Evolutionary conservation across 225 moss, liverwort and hornwort species (phyloP).

Genomic region (Polytrichum formosum): DNA sequence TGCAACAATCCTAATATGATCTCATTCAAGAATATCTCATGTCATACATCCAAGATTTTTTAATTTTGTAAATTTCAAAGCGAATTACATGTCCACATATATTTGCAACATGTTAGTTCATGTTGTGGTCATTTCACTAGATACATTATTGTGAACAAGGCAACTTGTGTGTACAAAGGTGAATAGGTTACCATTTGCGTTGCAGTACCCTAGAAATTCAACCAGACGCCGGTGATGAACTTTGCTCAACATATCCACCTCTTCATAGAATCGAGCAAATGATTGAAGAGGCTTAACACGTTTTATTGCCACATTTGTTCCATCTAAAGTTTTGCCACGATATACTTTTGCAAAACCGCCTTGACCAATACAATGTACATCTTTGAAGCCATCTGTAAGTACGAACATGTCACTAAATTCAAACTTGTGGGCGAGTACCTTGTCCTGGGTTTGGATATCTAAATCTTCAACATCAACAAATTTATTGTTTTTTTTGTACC

Average conservation of each 20-base stretch:
- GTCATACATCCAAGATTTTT: too few species aligned
- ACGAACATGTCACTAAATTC: neutral
- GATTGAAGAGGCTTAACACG: neutral
- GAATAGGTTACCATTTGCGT: neutral
- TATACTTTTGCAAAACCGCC: neutral
- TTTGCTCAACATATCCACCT: slow-evolving; percentile 7
- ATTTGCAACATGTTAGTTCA: too few species aligned
- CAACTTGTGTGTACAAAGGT: too few species aligned
- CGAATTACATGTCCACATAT: too few species aligned
- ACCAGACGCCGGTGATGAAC: neutral
- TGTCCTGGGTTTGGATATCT: too few species aligned
- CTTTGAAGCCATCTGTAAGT: neutral
- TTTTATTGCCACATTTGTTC: neutral
- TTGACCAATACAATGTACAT: neutral
- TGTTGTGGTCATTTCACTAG: too few species aligned
- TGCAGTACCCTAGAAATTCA: slow-evolving; percentile 1
- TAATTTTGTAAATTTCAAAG: too few species aligned
- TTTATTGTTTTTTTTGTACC: too few species aligned
- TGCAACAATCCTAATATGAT: too few species aligned
- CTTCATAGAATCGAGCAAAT: slow-evolving; percentile 10
- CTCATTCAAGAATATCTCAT: too few species aligned
- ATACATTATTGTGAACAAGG: too few species aligned
- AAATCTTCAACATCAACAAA: neutral
- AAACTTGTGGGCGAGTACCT: neutral
- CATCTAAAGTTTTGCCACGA: neutral